Base-by-base conservation (phyloP, 2,329 filamentous ascomycete genomes). In the Mollisia scopiformis region DNA sequence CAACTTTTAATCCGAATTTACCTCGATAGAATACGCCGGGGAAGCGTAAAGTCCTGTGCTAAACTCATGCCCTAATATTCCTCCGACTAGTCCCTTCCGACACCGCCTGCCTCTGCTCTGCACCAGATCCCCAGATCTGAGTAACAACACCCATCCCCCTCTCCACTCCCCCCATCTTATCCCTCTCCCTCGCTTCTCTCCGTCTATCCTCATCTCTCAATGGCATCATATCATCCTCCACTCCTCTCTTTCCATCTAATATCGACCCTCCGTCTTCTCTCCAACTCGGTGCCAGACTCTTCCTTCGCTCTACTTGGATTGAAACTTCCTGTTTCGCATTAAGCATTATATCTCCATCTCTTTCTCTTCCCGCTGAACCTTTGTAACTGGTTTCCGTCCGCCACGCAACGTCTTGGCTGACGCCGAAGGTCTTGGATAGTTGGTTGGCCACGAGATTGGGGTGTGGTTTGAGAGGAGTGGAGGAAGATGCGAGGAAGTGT, bases 71-170 rank as follows among this genome's bases (percentile, higher is more conserved):
- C 19, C 8, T 19, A 43, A 43, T 43, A 13, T 21, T 19, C 19
- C 39, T 43, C 16, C 11, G n/a, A n/a, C n/a, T n/a, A n/a, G n/a
- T 21, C 39, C n/a, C 39, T 11, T 43, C 19, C 7, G 39, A 19
- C 39, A 7, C 10, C 39, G 39, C 16, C 19, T 16, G 8, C 16
- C 16, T 21, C 23, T 27, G 28, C 31, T 51, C 37, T 14, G 55
- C 46, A 16, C 21, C n/a, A n/a, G n/a, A 33, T 14, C 51, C 58
- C 58, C 53, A 61, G 23, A 61, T 56, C 28, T 57, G 52, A 6
- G 47, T 56, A 39, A 28, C 23, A 30, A 53, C 54, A 13, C 58
- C 58, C 58, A 61, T 61, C 8, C 35, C 58, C 21, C 46, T 56
- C 35, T 51, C 46, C 25, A 43, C 30, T 21, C 37, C 35, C 16